A percentile compares a stretch with the other conserved stretches of the same genome.
These are phyloP conservation scores for Sanghuangporus sanghuang DNA, from an alignment of 1,284 basidiomycete genomes.

Conservation along the genomic window DNA sequence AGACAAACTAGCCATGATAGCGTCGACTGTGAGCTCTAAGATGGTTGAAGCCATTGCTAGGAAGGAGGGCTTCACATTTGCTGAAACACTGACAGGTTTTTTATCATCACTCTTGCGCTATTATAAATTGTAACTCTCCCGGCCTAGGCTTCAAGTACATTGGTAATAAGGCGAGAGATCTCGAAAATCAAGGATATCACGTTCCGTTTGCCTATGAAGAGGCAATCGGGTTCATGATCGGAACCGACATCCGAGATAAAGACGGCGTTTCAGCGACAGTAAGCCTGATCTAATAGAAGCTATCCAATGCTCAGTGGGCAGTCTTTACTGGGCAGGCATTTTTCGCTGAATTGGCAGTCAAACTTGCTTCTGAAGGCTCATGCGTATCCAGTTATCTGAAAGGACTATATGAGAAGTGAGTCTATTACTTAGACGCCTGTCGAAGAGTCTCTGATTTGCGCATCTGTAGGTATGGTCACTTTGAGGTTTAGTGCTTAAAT, in stretches of 20 bases:
- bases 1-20: conserved; percentile 76
- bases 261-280: conserved; percentile 79
- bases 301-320: not conserved
- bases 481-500: conserved; percentile 39
- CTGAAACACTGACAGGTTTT: conserved; percentile 77
- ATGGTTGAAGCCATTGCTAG: conserved; percentile 76
- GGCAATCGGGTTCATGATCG: conserved; percentile 85
- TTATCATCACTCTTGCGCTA: not conserved
- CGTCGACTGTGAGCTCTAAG: conserved; percentile 84
- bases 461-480: conserved; percentile 44
- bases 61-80: conserved; percentile 74
- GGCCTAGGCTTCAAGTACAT: conserved; percentile 75
- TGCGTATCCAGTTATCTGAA: conserved; percentile 54
- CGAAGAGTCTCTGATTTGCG: not conserved
- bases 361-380: conserved; percentile 44
- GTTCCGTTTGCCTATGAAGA: conserved; percentile 85
- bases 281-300: conserved; percentile 18
- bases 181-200: conserved; percentile 61
- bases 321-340: conserved; percentile 36
- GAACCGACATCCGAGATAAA: conserved; percentile 72
- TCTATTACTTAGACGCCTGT: conserved; percentile 1
- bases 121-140: not conserved
- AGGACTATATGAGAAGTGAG: conserved; percentile 48
- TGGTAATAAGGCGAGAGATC: conserved; percentile 69
- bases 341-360: conserved; percentile 62